Percentiles rank a stretch among this genome's conserved stretches.
These are phyloP conservation scores for Pyrenochaeta sp. DNA, from an alignment of 2,329 filamentous ascomycete genomes.

Conservation along the genomic window DNA sequence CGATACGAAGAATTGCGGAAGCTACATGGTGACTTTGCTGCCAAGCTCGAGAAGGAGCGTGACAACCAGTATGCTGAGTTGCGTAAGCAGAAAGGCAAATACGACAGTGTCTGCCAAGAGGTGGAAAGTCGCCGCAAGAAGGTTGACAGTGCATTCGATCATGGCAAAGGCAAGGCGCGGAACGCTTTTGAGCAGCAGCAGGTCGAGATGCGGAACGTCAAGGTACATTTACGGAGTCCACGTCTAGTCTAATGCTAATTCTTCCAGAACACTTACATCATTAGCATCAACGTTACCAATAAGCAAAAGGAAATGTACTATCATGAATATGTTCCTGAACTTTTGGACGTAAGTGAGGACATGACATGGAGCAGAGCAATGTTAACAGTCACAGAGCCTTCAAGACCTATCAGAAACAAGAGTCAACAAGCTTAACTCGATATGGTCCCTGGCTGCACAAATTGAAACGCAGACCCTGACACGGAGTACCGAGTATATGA, in stretches of 20 bases:
- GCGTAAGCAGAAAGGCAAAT: conserved; percentile 90
- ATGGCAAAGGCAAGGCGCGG: conserved; percentile 85
- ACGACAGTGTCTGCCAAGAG: conserved; percentile 91
- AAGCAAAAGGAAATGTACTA: conserved; percentile 98
- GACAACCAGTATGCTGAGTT: conserved; percentile 85
- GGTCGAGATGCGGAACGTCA: conserved; percentile 94
- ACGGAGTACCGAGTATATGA: conserved; percentile 75
- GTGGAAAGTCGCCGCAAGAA: conserved; percentile 96
- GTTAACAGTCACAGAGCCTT: conserved; percentile 62
- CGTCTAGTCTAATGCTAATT: conserved; percentile 30
- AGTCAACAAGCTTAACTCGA: conserved; percentile 79
- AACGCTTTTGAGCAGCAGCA: conserved; percentile 91
- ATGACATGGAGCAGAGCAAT: not conserved
- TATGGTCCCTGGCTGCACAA: conserved; percentile 83
- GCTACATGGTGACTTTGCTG: conserved; percentile 86
- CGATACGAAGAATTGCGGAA: conserved; percentile 94
- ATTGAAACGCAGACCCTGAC: conserved; percentile 83
- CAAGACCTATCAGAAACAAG: conserved; percentile 94
- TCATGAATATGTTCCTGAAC: conserved; percentile 92
- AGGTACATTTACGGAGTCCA: conserved; percentile 52
- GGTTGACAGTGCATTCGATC: conserved; percentile 88
- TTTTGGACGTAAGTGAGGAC: conserved; percentile 74
- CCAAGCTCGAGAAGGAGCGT: conserved; percentile 87
- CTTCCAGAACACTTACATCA: conserved; percentile 85
- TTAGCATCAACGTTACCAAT: conserved; percentile 95